Base-by-base conservation (phyloP, 2,329 filamentous ascomycete species). In the Pyricularia pennisetigena region DNA sequence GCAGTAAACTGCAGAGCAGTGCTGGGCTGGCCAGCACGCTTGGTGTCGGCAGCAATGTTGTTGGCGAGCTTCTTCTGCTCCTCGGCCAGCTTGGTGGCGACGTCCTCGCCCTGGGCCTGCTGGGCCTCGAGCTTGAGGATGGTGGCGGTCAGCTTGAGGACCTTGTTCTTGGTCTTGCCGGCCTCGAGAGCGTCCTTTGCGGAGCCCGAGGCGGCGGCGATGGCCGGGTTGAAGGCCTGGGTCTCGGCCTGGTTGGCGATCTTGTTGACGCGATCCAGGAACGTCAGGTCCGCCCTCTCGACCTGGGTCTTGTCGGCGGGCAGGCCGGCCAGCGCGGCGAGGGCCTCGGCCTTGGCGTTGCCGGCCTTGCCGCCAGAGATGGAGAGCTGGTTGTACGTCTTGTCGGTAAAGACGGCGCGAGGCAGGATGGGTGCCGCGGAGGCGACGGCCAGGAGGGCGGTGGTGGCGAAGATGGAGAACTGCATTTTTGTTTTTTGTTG, bases 121-220 rank as follows among this genome's bases (percentile, higher is more conserved):
- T 82, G 74, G n/a, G 82, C 76, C 72, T 80, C 74, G 12, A 83
- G 78, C 70, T 79, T 74, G 62, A 82, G 74, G 65, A 82, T 77
- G 66, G 80, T 80, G 20, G 81, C 78, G 68, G 76, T 79, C 69
- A 83, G 74, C 74, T 84, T 83, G 64, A 83, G 74, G 23, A 83
- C 79, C 74, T 83, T 83, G 77, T 82, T 83, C 78, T 81, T 81
- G 70, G 78, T 82, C 74, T 83, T 82, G 71, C 80, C 80, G 68
- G 77, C 78, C 76, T 82, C 75, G 12, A 83, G 76, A 41, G 81
- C 79, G 64, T 75, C 76, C 66, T 67, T 78, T 30, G 75, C 77
- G 69, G 71, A 73, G 12, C 78, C 79, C 8, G 71, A 74, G 0
- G 78, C 79, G 8, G 77, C 80, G 32, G 75, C 78, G 68, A 83